Evolutionary conservation across 2,329 filamentous ascomycete genomes (phyloP).

Genomic region (Domatiomyces catenatus): DNA sequence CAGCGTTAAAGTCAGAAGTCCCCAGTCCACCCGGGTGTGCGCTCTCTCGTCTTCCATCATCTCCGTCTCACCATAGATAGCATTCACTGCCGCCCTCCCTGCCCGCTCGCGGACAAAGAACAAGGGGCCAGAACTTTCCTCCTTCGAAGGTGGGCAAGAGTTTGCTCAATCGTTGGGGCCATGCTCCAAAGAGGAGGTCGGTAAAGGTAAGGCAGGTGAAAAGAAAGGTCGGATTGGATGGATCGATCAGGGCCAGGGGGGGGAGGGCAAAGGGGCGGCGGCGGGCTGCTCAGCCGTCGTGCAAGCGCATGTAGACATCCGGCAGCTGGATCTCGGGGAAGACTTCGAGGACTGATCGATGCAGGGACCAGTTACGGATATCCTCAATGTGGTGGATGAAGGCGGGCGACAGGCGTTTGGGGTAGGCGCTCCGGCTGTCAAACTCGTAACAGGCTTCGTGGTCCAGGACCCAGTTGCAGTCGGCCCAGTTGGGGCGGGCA

Average conservation of each 20-base stretch:
- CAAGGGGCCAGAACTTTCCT: too few species aligned
- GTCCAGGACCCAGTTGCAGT: not conserved
- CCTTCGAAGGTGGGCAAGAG: too few species aligned
- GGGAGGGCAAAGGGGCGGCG: too few species aligned
- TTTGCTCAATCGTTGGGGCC: too few species aligned
- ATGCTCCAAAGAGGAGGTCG: too few species aligned
- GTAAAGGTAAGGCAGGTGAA: too few species aligned
- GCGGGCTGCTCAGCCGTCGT: not conserved
- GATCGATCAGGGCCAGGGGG: too few species aligned
- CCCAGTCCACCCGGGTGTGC: not conserved
- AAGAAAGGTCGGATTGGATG: too few species aligned
- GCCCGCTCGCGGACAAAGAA: too few species aligned
- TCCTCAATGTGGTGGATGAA: slow-evolving; percentile 1
- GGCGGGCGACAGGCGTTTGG: not conserved
- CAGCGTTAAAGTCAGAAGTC: not conserved
- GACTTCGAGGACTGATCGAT: not conserved
- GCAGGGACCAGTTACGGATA: not conserved
- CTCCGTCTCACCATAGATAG: too few species aligned
- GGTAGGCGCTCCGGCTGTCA: not conserved
- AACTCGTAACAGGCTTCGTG: slow-evolving; percentile 1
- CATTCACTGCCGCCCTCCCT: too few species aligned
- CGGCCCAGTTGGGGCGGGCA: not conserved
- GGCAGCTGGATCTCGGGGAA: slow-evolving; percentile 1
- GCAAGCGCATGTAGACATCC: not conserved
- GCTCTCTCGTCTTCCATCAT: too few species aligned